phyloP scores from a whole-genome alignment of 2,329 filamentous ascomycete species.

The Biscogniauxia marginata region DNA sequence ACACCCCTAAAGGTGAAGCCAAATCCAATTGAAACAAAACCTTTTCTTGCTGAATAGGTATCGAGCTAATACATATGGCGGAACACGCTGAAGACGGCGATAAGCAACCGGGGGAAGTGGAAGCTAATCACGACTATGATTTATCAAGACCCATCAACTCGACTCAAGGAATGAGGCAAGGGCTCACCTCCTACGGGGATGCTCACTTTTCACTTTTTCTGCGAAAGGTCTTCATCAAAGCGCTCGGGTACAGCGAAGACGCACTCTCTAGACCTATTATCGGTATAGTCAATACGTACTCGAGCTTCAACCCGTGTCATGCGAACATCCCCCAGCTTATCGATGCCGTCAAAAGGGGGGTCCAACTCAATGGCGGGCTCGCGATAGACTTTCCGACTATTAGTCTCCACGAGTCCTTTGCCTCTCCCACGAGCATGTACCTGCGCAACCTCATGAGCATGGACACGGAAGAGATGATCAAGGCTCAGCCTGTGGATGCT shows the following conservation, averaged over 20 bases:
- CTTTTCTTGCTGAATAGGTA: too few species aligned
- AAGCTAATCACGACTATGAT: slow-evolving; percentile 54
- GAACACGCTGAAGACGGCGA: too few species aligned
- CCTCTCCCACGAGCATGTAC: slow-evolving; percentile 72
- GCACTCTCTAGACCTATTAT: slow-evolving; percentile 68
- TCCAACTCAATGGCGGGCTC: slow-evolving; percentile 65
- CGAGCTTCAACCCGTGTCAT: slow-evolving; percentile 72
- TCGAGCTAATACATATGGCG: not conserved
- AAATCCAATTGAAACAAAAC: not conserved
- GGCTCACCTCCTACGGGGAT: slow-evolving; percentile 68
- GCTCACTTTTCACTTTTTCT: slow-evolving; percentile 74
- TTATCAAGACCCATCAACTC: slow-evolving; percentile 51
- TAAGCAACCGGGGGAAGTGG: not conserved
- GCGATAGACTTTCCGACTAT: slow-evolving; percentile 75
- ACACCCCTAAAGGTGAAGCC: not conserved
- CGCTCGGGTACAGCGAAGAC: slow-evolving; percentile 70
- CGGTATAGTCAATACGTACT: slow-evolving; percentile 74
- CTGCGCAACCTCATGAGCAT: slow-evolving; percentile 74
- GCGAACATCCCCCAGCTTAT: slow-evolving; percentile 70
- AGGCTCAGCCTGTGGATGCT: slow-evolving; percentile 68
- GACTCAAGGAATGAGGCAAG: slow-evolving; percentile 57
- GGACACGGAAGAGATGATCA: slow-evolving; percentile 78
- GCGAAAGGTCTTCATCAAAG: slow-evolving; percentile 76
- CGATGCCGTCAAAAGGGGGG: slow-evolving; percentile 66
- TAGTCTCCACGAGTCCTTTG: slow-evolving; percentile 67